Percentiles rank a stretch among this genome's conserved stretches.
Conservation (phyloP, 768 basidiomycete genomes). For the Tricholoma saponaceum region DNA sequence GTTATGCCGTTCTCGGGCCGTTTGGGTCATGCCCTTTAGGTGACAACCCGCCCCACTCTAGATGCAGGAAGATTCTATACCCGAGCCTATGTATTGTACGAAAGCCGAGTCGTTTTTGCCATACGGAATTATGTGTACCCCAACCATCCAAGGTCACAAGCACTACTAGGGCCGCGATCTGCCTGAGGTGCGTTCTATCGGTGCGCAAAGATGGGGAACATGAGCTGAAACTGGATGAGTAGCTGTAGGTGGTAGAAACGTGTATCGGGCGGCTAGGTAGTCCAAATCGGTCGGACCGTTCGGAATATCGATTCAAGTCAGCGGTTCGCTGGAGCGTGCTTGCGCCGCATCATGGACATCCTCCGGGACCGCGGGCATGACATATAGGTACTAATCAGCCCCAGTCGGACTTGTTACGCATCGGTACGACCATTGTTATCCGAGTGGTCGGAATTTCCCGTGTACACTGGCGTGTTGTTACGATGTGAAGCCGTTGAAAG, state of each 20-base stretch:
- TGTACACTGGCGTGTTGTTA: not conserved
- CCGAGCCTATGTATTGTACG: not conserved
- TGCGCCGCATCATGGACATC: not conserved
- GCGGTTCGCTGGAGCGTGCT: not conserved
- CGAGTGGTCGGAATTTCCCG: not conserved
- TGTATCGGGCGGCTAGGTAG: not conserved
- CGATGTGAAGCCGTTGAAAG: not conserved
- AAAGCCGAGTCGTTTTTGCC: not conserved
- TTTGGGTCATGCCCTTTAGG: too few relatives aligned
- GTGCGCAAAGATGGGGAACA: not conserved
- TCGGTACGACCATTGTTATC: not conserved
- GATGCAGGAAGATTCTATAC: not conserved
- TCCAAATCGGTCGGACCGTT: not conserved
- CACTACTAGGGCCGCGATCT: not conserved
- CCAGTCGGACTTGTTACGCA: too few relatives aligned
- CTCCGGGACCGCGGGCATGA: not conserved
- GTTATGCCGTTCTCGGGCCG: too few relatives aligned
- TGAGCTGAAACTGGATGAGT: not conserved
- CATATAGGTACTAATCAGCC: too few relatives aligned
- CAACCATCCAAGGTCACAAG: not conserved
- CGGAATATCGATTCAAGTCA: not conserved
- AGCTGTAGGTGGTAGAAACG: not conserved
- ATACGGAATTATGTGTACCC: not conserved
- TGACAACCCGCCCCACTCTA: not conserved
- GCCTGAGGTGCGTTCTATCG: not conserved